phyloP scores from a whole-genome alignment of 2,329 filamentous ascomycete species.

The Zalaria obscura region DNA sequence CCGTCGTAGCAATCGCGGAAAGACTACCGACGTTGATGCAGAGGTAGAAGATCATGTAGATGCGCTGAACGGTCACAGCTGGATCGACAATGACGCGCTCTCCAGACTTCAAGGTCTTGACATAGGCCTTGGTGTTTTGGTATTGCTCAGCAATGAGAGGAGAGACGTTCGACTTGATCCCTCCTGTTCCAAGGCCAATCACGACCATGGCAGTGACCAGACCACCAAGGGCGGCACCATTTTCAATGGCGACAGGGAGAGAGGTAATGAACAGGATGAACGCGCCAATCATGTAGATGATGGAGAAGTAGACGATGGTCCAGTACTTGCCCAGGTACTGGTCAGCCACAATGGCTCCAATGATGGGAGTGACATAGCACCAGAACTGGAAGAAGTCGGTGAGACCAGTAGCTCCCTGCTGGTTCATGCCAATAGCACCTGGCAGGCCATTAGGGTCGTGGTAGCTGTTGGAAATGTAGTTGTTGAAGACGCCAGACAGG shows the following conservation, averaged over 20 bases:
- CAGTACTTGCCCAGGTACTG: conserved; percentile 55
- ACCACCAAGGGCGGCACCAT: conserved; percentile 45
- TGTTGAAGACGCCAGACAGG: conserved; percentile 33
- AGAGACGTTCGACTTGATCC: conserved; percentile 67
- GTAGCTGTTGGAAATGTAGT: conserved; percentile 32
- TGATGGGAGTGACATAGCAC: conserved; percentile 32
- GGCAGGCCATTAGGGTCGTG: conserved; percentile 23
- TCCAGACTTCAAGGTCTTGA: conserved; percentile 25
- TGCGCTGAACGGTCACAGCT: conserved; percentile 32
- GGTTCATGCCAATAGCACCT: conserved; percentile 24
- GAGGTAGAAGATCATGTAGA: conserved; percentile 53
- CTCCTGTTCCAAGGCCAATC: conserved; percentile 62
- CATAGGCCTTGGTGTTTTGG: conserved; percentile 23
- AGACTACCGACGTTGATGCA: conserved; percentile 63
- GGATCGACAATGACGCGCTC: conserved; percentile 33
- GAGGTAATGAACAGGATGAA: conserved; percentile 51
- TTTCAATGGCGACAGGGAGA: conserved; percentile 46
- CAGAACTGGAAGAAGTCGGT: conserved; percentile 35
- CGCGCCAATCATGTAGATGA: conserved; percentile 51
- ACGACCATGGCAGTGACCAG: conserved; percentile 52
- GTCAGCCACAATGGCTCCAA: conserved; percentile 44
- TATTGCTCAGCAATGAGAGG: conserved; percentile 36
- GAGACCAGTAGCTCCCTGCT: conserved; percentile 28
- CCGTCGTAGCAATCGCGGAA: conserved; percentile 48
- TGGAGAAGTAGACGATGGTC: conserved; percentile 53